A percentile compares a stretch with the other conserved stretches of the same genome.
These are phyloP conservation scores for Neonectria sp. DNA, from an alignment of 2,329 filamentous ascomycete genomes.

Conservation along the genomic window DNA sequence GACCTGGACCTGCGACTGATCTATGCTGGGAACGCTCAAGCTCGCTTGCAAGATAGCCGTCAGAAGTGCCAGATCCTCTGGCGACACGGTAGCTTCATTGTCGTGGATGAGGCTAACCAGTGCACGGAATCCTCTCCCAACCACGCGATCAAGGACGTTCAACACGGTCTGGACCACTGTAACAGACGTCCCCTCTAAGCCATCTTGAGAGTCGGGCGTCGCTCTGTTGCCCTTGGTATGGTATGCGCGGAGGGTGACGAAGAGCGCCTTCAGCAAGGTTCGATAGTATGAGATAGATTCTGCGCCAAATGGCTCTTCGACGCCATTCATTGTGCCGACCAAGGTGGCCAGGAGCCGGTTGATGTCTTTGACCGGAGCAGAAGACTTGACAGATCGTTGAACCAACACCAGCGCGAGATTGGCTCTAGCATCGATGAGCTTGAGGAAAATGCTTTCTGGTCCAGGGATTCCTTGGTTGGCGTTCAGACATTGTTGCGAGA, in stretches of 20 bases:
- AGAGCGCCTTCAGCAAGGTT: constrained; percentile 86
- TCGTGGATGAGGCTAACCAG: constrained; percentile 89
- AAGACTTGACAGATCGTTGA: constrained; percentile 79
- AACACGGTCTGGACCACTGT: constrained; percentile 75
- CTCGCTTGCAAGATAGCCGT: constrained; percentile 91
- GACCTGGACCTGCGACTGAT: constrained; percentile 79
- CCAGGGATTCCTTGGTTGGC: constrained; percentile 82
- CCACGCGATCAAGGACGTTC: constrained; percentile 84
- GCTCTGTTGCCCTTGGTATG: constrained; percentile 55
- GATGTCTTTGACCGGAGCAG: constrained; percentile 65
- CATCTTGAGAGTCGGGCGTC: constrained; percentile 50
- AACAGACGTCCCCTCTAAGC: constrained; percentile 56
- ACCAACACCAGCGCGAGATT: constrained; percentile 87
- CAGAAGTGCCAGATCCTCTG: constrained; percentile 88
- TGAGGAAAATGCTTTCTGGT: constrained; percentile 85
- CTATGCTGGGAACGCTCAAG: constrained; percentile 82
- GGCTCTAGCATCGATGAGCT: constrained; percentile 81
- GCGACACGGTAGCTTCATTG: constrained; percentile 70
- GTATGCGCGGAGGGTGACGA: constrained; percentile 82
- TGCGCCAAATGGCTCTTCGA: constrained; percentile 68
- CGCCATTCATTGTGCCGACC: constrained; percentile 66
- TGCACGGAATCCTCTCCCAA: constrained; percentile 86
- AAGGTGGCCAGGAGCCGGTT: constrained; percentile 66
- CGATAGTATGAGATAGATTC: constrained; percentile 81
- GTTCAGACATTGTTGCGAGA: constrained; percentile 82